A percentile compares a stretch with the other conserved stretches of the same genome.
Evolutionary conservation across 495 filamentous ascomycete genomes (phyloP).

Genomic region (Lindgomyces ingoldianus): DNA sequence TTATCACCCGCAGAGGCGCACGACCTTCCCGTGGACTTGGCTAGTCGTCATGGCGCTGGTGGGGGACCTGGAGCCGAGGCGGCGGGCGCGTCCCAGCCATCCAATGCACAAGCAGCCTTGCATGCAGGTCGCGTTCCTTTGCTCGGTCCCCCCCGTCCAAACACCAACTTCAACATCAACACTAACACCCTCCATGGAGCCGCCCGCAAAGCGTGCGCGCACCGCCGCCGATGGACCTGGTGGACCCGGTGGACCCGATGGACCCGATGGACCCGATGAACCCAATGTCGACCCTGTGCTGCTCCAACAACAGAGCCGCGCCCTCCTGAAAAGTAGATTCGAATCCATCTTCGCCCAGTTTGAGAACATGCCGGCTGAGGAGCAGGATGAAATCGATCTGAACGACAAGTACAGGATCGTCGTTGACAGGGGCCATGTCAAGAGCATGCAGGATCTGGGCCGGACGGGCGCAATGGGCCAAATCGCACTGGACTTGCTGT

Average conservation of each 20-base stretch:
- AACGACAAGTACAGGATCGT: conserved; percentile 75
- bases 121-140: conserved; percentile 14
- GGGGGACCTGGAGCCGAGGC: neutral
- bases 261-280: too few relatives aligned
- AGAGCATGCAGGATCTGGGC: conserved; percentile 34
- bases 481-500: conserved; percentile 36
- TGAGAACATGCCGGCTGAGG: conserved; percentile 55
- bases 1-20: neutral
- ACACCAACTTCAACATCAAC: neutral
- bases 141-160: neutral
- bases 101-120: too few relatives aligned
- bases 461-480: conserved; percentile 20
- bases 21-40: neutral
- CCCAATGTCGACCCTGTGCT: conserved; percentile 35
- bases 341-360: conserved; percentile 90
- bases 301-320: conserved; percentile 62
- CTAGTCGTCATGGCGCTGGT: too few relatives aligned
- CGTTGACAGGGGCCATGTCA: conserved; percentile 83
- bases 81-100: conserved; percentile 11
- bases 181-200: conserved; percentile 32
- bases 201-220: conserved; percentile 29
- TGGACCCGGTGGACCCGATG: conserved; percentile 21
- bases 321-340: conserved; percentile 73
- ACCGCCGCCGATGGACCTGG: too few relatives aligned
- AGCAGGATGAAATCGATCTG: conserved; percentile 75